Evolutionary conservation across 169 alveolate species (phyloP).

Genomic region (Babesia caballi): DNA sequence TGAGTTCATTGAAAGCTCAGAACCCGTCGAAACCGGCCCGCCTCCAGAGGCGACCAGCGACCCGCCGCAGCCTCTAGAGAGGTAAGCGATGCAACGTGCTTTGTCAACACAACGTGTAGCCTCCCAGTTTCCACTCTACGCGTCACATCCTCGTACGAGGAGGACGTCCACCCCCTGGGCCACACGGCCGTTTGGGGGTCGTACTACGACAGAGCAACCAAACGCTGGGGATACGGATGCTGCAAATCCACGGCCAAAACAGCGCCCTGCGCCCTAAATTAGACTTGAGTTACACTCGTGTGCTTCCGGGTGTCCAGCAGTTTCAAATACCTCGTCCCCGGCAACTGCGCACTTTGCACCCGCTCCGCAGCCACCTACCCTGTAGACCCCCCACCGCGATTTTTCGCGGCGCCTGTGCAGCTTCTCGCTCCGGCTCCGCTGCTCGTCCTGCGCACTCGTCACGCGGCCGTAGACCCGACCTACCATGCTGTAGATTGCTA

Average conservation of each 20-base stretch:
- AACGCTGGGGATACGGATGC: conserved; percentile 87
- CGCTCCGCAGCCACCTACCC: conserved; percentile 16
- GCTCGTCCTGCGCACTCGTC: conserved; percentile 62
- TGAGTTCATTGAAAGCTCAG: conserved; percentile 4
- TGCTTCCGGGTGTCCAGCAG: conserved; percentile 9
- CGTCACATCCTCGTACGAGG: conserved; percentile 74
- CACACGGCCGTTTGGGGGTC: conserved; percentile 87
- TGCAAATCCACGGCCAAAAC: conserved; percentile 61
- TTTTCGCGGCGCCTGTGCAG: conserved; percentile 59
- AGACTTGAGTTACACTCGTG: neutral
- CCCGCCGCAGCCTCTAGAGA: neutral
- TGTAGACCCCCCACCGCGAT: conserved; percentile 69
- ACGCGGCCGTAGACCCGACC: neutral
- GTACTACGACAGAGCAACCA: conserved; percentile 73
- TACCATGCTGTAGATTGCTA: conserved; percentile 62
- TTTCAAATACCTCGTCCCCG: conserved; percentile 48
- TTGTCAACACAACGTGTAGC: neutral
- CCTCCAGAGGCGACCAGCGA: neutral
- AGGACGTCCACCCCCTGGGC: conserved; percentile 75
- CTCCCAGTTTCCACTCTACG: conserved; percentile 9
- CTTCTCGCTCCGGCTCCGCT: conserved; percentile 63
- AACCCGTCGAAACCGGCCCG: neutral
- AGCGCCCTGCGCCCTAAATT: neutral
- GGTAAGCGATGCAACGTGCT: neutral
- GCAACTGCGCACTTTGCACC: conserved; percentile 11